A percentile compares a stretch with the other conserved stretches of the same genome.
Evolutionary conservation across 768 basidiomycete species (phyloP).

Genomic region (Auricularia auricula-judae): DNA sequence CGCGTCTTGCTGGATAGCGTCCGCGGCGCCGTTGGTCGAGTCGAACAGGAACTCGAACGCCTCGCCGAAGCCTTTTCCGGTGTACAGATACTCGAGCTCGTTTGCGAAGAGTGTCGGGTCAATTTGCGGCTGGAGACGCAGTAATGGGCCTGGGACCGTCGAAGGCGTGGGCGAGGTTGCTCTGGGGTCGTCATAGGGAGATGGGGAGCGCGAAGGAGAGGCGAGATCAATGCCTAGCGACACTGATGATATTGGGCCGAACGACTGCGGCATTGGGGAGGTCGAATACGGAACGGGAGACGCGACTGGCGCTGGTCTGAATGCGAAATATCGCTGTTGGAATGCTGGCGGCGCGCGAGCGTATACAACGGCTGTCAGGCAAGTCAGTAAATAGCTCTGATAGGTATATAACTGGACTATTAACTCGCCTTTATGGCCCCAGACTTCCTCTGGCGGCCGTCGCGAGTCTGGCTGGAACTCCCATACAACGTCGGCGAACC

Average conservation of each 20-base stretch:
- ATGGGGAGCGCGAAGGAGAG: constrained; percentile 33
- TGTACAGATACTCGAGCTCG: constrained; percentile 91
- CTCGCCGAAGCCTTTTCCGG: constrained; percentile 79
- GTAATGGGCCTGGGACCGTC: constrained; percentile 30
- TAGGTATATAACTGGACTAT: background rate
- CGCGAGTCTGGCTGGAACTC: constrained; percentile 34
- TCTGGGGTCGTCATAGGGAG: constrained; percentile 23
- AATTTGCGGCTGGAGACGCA: constrained; percentile 55
- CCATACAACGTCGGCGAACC: constrained; percentile 98
- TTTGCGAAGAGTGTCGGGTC: constrained; percentile 78
- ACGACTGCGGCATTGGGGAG: constrained; percentile 22
- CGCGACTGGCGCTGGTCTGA: constrained; percentile 44
- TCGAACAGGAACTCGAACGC: constrained; percentile 85
- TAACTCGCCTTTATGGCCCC: constrained; percentile 81
- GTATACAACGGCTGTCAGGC: constrained; percentile 70
- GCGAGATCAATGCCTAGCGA: constrained; percentile 26
- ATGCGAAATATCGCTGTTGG: constrained; percentile 80
- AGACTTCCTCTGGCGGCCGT: constrained; percentile 42
- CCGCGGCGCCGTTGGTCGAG: constrained; percentile 26
- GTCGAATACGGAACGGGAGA: constrained; percentile 42
- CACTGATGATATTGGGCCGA: constrained; percentile 22
- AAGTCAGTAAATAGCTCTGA: background rate
- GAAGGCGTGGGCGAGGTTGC: constrained; percentile 30
- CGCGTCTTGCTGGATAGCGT: constrained; percentile 24
- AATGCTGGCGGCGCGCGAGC: constrained; percentile 89